Conservation (phyloP, 768 basidiomycete species). For the Cystobasidium onofrii region DNA sequence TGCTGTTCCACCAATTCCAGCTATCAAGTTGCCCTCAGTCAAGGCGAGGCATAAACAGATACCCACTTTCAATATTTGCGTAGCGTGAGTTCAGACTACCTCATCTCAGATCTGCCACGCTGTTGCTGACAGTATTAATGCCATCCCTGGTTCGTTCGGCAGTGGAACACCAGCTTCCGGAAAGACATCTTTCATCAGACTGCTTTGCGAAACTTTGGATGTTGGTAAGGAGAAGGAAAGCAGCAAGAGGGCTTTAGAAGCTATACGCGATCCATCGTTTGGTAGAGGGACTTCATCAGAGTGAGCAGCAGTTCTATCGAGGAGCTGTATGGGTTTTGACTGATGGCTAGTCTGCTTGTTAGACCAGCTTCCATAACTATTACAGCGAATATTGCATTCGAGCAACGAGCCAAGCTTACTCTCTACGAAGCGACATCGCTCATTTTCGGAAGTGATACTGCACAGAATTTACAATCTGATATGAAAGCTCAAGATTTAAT, state of each 20-base stretch:
- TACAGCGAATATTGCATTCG: neutral
- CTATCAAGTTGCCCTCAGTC: neutral
- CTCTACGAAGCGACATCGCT: neutral
- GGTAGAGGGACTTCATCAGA: neutral
- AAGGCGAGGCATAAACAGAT: constrained; percentile 9
- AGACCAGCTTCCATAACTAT: neutral
- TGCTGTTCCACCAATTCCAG: neutral
- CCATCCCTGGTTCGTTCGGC: neutral
- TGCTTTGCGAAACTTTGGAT: neutral
- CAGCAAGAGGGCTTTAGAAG: neutral
- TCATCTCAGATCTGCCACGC: neutral
- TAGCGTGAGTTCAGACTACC: neutral
- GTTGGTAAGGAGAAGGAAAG: neutral
- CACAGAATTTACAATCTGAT: neutral
- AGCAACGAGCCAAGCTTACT: neutral
- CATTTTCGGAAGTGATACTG: neutral
- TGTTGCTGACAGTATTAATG: neutral
- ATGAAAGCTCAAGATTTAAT: neutral
- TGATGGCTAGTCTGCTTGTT: neutral
- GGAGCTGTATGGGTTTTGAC: too few species aligned
- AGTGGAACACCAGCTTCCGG: neutral
- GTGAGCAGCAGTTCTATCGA: neutral
- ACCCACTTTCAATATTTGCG: neutral
- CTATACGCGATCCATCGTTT: neutral
- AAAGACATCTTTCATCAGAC: constrained; percentile 4